Base-by-base conservation (phyloP, 2,329 filamentous ascomycete genomes). In the Ceratocystis alfenasii region DNA sequence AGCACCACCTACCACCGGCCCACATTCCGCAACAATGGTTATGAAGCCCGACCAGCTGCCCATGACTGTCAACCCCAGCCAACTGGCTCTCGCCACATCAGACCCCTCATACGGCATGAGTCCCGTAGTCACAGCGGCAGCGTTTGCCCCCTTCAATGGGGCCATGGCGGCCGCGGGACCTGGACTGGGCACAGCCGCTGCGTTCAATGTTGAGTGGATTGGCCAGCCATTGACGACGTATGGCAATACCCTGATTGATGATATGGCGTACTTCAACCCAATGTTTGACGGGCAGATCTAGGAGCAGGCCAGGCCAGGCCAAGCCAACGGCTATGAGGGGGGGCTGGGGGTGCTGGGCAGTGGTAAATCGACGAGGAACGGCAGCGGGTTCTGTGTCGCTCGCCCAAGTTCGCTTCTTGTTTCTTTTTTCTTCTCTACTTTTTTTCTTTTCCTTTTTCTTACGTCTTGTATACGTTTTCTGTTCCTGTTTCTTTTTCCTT, bases 51-150 rank as follows among this genome's bases (percentile, higher is more conserved):
- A 66, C 15, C 36, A 48, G 41, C 45, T 55, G 28, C 59, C 44
- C 55, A 62, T 59, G 57, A 66, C 64, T n/a, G 62, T 66, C n/a
- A 60, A 66, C 33, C 65, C 65, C 8, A 66, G 61, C 30, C 62
- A 66, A 28, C 63, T 64, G 48, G 50, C 48, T 5, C 63, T 64
- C 30, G 63, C 33, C 5, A 22, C 50, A 17, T 45, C 60, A 22
- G 33, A 33, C 30, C 30, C 30, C 5, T 33, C 17, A 6, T 60
- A 28, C 7, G 57, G 57, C 8, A 6, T 20, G 28, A n/a, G 17
- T 33, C 28, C 57, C 0, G 30, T 33, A 33, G 30, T 33, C 30
- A 33, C 30, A 33, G 30, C 30, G 4, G 20, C 57, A 17, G 28
- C 15, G 20, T 44, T 55, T 25, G 5, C 50, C 2, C 28, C 20